Evolutionary conservation across 2,329 filamentous ascomycete species (phyloP), one percentile per base, ranked within the genome.

Genomic region (Ilyonectria mors-panacis): DNA sequence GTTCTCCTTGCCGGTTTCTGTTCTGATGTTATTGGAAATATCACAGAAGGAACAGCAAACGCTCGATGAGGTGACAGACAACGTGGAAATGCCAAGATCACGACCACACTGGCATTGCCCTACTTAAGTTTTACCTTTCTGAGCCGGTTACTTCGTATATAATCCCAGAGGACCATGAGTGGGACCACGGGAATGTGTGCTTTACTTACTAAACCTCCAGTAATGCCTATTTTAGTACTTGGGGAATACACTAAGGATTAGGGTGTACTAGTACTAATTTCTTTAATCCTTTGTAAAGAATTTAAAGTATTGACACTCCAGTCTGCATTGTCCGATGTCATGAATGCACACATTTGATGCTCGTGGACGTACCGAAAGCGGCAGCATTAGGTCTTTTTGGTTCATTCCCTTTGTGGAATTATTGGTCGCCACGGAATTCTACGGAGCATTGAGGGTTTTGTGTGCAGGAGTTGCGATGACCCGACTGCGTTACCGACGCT

Each of bases 401-500:
- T 39, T 56, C 47, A 39, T n/a, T 12, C 23, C 21, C 35, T 51
- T 51, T 30, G 53, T 42, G 19, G 19, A 28, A 35, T 44, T 4
- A 28, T 17, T 10, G 28, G 15, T 35, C 21, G 30, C 1, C 3
- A 53, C 59, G 50, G 59, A 21, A 62, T 39, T 47, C 42, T 48
- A 37, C 59, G 59, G 59, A 23, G 5, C 10, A 13, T 19, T 21
- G 55, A 39, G 30, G 33, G 45, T 21, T 54, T 15, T 42, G 39
- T 17, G 53, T 57, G 44, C 23, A 63, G 59, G 30, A 19, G 44
- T 48, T 63, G n/a, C 51, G 26, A 54, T 54, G 44, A 37, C 30
- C 51, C 59, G 33, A 33, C 23, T 42, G 44, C 21, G 51, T 42
- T 56, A 50, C 59, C 45, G 47, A 42, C 30, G 45, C 17, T 54